phyloP scores from a whole-genome alignment of 352 stramenopile genomes.

The Pythium monospermum region DNA sequence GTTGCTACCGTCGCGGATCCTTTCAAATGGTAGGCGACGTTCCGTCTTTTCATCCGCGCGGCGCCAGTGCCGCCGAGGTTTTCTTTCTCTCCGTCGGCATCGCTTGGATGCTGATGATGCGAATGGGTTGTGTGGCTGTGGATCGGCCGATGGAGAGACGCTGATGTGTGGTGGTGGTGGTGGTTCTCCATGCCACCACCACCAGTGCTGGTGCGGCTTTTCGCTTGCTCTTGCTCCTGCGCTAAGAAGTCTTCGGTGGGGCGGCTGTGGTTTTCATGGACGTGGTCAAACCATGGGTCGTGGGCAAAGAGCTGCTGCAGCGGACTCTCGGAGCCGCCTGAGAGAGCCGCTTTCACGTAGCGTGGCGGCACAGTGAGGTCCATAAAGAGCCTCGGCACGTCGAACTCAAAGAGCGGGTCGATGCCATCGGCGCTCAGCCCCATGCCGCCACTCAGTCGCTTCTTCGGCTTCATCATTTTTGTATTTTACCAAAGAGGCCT shows the following conservation, averaged over 20 bases:
- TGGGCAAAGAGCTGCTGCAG: slow-evolving; percentile 14
- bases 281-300: slow-evolving; percentile 61
- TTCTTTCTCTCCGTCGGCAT: slow-evolving; percentile 21
- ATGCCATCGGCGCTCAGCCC: slow-evolving; percentile 24
- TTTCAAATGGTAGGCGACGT: slow-evolving; percentile 11
- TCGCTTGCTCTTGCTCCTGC: not conserved
- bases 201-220: not conserved
- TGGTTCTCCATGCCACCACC: not conserved
- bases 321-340: not conserved
- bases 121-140: too few species aligned
- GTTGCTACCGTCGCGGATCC: slow-evolving; percentile 1
- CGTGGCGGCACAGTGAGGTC: slow-evolving; percentile 39
- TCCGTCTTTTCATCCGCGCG: slow-evolving; percentile 8
- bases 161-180: not conserved
- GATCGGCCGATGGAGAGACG: too few species aligned
- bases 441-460: slow-evolving; percentile 24
- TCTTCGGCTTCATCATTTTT: slow-evolving; percentile 22
- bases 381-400: slow-evolving; percentile 48
- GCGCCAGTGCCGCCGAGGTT: slow-evolving; percentile 3
- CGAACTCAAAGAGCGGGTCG: slow-evolving; percentile 73
- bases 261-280: slow-evolving; percentile 50
- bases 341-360: slow-evolving; percentile 6
- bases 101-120: too few species aligned
- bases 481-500: not conserved
- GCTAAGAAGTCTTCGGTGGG: slow-evolving; percentile 39